Conservation (phyloP, 108 stramenopile species). For the Cylindrotheca closterium region DNA sequence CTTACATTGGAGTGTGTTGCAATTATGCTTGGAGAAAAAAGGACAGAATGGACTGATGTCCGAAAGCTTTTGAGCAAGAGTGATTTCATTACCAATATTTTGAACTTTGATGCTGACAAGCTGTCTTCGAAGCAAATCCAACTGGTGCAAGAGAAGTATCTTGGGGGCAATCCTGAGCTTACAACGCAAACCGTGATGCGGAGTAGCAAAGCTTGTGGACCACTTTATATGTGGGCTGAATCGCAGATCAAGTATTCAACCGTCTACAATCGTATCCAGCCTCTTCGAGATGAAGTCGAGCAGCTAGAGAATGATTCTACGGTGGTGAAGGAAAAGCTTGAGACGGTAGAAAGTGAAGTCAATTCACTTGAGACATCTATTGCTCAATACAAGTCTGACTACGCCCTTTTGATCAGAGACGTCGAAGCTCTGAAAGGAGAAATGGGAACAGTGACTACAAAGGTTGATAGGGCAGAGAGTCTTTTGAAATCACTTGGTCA, state of each 20-base stretch:
- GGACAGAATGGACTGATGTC: conserved; percentile 92
- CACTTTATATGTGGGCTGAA: conserved; percentile 95
- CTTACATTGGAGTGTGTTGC: conserved; percentile 94
- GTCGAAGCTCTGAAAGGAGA: conserved; percentile 95
- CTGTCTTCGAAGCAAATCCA: conserved; percentile 81
- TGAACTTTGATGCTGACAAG: conserved; percentile 93
- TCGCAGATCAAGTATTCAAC: conserved; percentile 93
- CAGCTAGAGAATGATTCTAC: conserved; percentile 75
- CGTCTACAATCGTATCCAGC: conserved; percentile 94
- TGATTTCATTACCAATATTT: conserved; percentile 95
- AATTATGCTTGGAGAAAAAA: conserved; percentile 92
- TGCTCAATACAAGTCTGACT: conserved; percentile 93
- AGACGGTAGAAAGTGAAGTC: conserved; percentile 79
- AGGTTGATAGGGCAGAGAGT: conserved; percentile 92
- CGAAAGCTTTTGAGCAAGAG: conserved; percentile 86
- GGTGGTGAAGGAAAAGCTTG: conserved; percentile 73
- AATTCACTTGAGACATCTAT: conserved; percentile 87
- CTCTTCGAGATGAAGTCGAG: conserved; percentile 95
- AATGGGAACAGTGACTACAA: conserved; percentile 89
- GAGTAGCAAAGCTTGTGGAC: conserved; percentile 94
- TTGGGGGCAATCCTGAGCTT: conserved; percentile 77
- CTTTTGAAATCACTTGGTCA: conserved; percentile 88
- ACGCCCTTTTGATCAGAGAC: conserved; percentile 92
- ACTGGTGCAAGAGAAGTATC: conserved; percentile 79
- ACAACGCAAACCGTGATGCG: conserved; percentile 61